Percentiles rank a stretch among this genome's conserved stretches.
phyloP scores from a whole-genome alignment of 169 alveolate species.

The Eimeria sp. region DNA sequence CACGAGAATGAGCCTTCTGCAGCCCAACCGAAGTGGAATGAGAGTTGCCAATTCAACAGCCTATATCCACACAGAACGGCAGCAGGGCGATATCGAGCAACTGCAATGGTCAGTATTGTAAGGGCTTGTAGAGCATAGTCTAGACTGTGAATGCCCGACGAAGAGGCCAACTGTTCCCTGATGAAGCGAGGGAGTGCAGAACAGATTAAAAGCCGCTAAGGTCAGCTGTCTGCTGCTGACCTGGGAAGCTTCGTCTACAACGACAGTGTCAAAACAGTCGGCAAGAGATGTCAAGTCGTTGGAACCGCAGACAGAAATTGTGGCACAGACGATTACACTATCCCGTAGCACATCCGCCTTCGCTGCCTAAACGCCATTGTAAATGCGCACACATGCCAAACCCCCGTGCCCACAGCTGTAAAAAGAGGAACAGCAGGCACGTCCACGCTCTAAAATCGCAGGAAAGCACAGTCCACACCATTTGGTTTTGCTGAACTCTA shows the following conservation, averaged over 20 bases:
- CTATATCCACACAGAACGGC: slow-evolving; percentile 62
- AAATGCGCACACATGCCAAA: not conserved
- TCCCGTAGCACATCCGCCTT: slow-evolving; percentile 90
- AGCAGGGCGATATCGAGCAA: not conserved
- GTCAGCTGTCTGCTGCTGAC: slow-evolving; percentile 74
- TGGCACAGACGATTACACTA: slow-evolving; percentile 93
- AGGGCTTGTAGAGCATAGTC: not conserved
- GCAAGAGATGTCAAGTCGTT: slow-evolving; percentile 89
- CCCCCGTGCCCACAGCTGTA: not conserved
- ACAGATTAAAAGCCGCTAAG: not conserved
- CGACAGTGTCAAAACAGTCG: slow-evolving; percentile 96
- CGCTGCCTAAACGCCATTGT: slow-evolving; percentile 62
- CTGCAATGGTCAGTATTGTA: not conserved
- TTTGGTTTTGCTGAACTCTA: too few relatives aligned
- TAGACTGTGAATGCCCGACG: not conserved
- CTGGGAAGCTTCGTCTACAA: slow-evolving; percentile 99
- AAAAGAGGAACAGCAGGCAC: not conserved
- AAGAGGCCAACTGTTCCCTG: not conserved
- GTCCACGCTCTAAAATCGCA: not conserved
- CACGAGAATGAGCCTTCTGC: slow-evolving; percentile 96
- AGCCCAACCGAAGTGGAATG: slow-evolving; percentile 90
- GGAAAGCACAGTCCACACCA: not conserved
- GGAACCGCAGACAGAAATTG: slow-evolving; percentile 95
- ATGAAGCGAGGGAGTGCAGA: not conserved
- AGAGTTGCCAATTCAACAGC: slow-evolving; percentile 92